Base-by-base conservation (phyloP, 2,329 filamentous ascomycete genomes). In the Emericellopsis cladophorae region DNA sequence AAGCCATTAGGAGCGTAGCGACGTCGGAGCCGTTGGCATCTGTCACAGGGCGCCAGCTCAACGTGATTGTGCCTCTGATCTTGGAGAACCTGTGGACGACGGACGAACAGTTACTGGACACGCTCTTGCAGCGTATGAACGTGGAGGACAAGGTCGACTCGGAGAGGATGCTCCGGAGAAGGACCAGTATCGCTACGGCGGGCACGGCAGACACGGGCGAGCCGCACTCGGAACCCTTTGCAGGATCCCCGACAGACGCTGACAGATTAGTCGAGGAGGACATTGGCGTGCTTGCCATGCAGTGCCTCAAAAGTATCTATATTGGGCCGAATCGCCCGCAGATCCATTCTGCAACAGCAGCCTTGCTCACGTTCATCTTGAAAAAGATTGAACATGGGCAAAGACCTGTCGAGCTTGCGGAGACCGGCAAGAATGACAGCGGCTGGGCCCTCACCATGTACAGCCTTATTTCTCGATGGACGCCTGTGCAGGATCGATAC, bases 401-500 rank as follows among this genome's bases (percentile, higher is more conserved):
- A 49, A 55, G 54, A 8, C 66, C 76, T 2, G 59, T 94, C 40
- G 72, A 58, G 32, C 58, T 61, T 21, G 58, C 70, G 42, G 51
- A 59, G 12, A 48, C 61, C 11, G 56, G 60, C 21, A 64, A 56
- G 9, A 58, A 60, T 35, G 70, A 74, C 49, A 64, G 67, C 36
- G 82, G 76, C 39, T 96, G 90, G 90, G 81, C 87, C 2, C 82
- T 87, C 22, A 81, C 79, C 43, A 70, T 96, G 39, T 86, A 93
- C 56, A 77, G 82, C 51, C 73, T 89, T 46, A 73, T 90, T 40
- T 80, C 87, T 14, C 76, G 79, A 44, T 96, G 89, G 88, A 83
- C 88, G 1, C 88, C 92, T 0, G 89, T 96, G 2, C 90, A 96
- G 57, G 87, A 95, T 54, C 83, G 92, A 41, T 96, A 94, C 62